Evolutionary conservation across 495 filamentous ascomycete genomes (phyloP).

Genomic region (Penicillium lividum): DNA sequence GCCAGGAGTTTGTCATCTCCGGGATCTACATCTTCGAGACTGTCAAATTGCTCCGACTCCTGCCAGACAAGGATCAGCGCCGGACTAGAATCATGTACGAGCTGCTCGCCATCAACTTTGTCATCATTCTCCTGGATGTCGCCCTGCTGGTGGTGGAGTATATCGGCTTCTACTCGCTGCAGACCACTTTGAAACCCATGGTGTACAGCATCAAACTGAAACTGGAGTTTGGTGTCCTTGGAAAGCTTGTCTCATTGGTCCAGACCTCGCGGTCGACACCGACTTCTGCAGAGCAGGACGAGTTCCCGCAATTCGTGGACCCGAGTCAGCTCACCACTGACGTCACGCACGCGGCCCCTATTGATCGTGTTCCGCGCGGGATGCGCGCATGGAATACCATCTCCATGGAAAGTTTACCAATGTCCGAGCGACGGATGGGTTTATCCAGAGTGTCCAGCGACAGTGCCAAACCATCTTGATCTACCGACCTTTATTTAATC

Average conservation of each 20-base stretch:
- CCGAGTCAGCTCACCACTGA: slow-evolving; percentile 39
- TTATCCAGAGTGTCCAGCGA: slow-evolving; percentile 21
- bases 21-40: slow-evolving; percentile 57
- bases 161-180: slow-evolving; percentile 49
- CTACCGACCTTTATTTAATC: neutral
- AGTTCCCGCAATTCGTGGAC: slow-evolving; percentile 42
- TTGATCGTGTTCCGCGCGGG: slow-evolving; percentile 15
- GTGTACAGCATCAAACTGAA: slow-evolving; percentile 66
- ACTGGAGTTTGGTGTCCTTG: slow-evolving; percentile 60
- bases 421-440: slow-evolving; percentile 28
- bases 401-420: slow-evolving; percentile 38
- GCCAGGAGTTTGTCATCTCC: slow-evolving; percentile 61
- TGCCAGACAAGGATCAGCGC: slow-evolving; percentile 40
- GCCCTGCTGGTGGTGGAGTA: slow-evolving; percentile 58
- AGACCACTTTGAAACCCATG: slow-evolving; percentile 57
- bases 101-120: slow-evolving; percentile 55
- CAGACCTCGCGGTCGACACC: slow-evolving; percentile 32
- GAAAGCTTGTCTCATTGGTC: slow-evolving; percentile 43
- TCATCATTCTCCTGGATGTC: slow-evolving; percentile 57
- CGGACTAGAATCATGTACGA: slow-evolving; percentile 51
- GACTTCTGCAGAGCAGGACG: slow-evolving; percentile 36
- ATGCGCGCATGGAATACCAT: slow-evolving; percentile 30
- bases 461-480: slow-evolving; percentile 20
- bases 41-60: slow-evolving; percentile 43
- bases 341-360: slow-evolving; percentile 38